Percentiles rank a stretch among this genome's conserved stretches.
phyloP scores from a whole-genome alignment of 139 green algal species.

The Mesotaenium endlicherianum region DNA sequence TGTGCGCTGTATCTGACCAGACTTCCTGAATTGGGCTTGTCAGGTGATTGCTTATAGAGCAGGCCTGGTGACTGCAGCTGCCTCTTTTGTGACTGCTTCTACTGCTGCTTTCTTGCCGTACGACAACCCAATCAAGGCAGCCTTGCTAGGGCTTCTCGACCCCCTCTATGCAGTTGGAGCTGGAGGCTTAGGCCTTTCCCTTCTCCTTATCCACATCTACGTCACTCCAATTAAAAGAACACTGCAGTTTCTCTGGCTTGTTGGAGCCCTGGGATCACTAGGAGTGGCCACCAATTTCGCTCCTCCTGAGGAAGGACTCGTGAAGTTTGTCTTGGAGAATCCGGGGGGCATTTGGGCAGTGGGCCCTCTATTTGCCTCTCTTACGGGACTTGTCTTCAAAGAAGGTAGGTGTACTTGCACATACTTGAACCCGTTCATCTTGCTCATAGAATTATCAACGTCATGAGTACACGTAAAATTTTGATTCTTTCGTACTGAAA shows the following conservation, averaged over 20 bases:
- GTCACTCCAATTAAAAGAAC: slow-evolving; percentile 67
- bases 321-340: slow-evolving; percentile 69
- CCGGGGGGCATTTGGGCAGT: slow-evolving; percentile 76
- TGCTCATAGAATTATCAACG: no score
- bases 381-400: slow-evolving; percentile 90
- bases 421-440: no score
- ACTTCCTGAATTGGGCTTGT: no score
- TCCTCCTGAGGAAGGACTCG: slow-evolving; percentile 58
- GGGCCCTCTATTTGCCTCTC: slow-evolving; percentile 81
- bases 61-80: slow-evolving; percentile 28
- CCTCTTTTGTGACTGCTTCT: slow-evolving; percentile 4
- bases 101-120: slow-evolving; percentile 19
- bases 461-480: no score
- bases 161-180: slow-evolving; percentile 50
- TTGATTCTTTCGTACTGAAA: no score
- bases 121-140: slow-evolving; percentile 3
- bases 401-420: slow-evolving; percentile 60
- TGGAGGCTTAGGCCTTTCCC: slow-evolving; percentile 66
- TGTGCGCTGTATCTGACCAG: no score
- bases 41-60: slow-evolving; percentile 42
- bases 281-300: slow-evolving; percentile 54
- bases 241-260: slow-evolving; percentile 55
- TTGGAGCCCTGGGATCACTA: slow-evolving; percentile 60
- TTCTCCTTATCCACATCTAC: slow-evolving; percentile 92
- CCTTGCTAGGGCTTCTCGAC: neutral